A percentile compares a stretch with the other conserved stretches of the same genome.
These are phyloP conservation scores for Microstegium vimineum DNA, from an alignment of 176 grass and related monocot genomes.

Conservation along the genomic window DNA sequence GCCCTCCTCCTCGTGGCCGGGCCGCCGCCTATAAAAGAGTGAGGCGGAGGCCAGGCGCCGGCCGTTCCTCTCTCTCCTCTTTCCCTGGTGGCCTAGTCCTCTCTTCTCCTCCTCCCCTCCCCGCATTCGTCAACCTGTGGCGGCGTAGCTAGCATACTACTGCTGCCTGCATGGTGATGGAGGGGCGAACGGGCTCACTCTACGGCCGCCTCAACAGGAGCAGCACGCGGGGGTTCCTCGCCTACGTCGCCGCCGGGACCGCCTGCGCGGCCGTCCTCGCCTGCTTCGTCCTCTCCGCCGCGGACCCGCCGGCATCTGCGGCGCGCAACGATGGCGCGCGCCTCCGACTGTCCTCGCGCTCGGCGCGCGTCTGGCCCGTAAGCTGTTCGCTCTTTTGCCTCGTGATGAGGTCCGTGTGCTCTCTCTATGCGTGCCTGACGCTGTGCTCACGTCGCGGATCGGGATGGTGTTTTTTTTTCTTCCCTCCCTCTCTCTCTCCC, in stretches of 20 bases:
- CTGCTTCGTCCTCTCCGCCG: constrained; percentile 50
- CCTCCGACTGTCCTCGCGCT: constrained; percentile 32
- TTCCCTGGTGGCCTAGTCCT: not conserved
- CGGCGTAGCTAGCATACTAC: not conserved
- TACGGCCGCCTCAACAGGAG: constrained; percentile 44
- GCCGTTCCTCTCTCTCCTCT: not conserved
- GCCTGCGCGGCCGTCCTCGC: constrained; percentile 46
- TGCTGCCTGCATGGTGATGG: constrained; percentile 3
- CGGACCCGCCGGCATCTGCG: not conserved
- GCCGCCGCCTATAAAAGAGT: constrained; percentile 17
- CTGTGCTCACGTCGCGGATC: not conserved
- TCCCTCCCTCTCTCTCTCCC: not conserved
- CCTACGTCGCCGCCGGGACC: constrained; percentile 42
- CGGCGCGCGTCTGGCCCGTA: constrained; percentile 73
- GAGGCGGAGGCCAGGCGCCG: not conserved
- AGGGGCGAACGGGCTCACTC: constrained; percentile 7
- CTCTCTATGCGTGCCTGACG: not conserved
- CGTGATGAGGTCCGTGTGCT: not conserved
- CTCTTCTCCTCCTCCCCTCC: not conserved
- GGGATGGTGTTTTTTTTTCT: not conserved
- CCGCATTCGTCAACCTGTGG: not conserved
- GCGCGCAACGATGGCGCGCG: not conserved
- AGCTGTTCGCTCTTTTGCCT: constrained; percentile 29
- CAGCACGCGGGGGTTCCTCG: constrained; percentile 55
- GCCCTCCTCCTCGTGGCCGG: not conserved